Evolutionary conservation across 2,329 filamentous ascomycete genomes (phyloP), one percentile per base, ranked within the genome.

Genomic region (Thielaviopsis euricoi): DNA sequence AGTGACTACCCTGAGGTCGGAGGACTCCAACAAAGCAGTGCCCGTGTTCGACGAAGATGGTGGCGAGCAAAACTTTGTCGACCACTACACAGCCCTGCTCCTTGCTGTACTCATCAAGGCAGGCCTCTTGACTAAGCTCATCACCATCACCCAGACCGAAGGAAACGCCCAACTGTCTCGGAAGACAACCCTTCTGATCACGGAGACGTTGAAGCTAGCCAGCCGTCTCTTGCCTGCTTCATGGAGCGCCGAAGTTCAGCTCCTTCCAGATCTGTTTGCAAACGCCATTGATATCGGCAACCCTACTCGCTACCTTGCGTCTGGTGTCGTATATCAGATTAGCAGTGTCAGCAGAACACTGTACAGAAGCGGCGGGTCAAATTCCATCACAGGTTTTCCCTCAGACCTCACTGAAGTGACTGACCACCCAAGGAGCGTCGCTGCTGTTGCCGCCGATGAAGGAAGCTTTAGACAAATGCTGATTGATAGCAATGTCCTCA

Each of bases 291-390:
- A 82, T 37, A 88, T 90, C 64, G 75, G 80, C 22, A 76, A 82
- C 21, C 81, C 90, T 29, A 78, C 82, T 23, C 83, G 88, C 57
- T 90, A 90, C 64, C 76, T 86, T 58, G 89, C 91, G 6, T 90
- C 89, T 7, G 85, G 89, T 7, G 94, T 94, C 19, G 88, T 98
- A 13, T 98, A 97, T 66, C 93, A 97, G 67, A 95, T 98, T 57
- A 95, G 95, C 71, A 96, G 91, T 67, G 89, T 98, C 63, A 98
- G 91, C 68, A 82, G 89, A 62, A 97, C 90, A 0, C 73, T 98
- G 15, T 94, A 94, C 67, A 80, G 89, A 59, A 94, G 88, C 53
- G 80, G 81, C 17, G 56, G 40, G 2, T 48, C 56, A 1, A 51
- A 29, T 23, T 48, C 56, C 13, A 50, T 52, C 10, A 52, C 48